Evolutionary conservation across 2,329 filamentous ascomycete genomes (phyloP), one percentile per base, ranked within the genome.

Genomic region (Cercospora brassicicola): DNA sequence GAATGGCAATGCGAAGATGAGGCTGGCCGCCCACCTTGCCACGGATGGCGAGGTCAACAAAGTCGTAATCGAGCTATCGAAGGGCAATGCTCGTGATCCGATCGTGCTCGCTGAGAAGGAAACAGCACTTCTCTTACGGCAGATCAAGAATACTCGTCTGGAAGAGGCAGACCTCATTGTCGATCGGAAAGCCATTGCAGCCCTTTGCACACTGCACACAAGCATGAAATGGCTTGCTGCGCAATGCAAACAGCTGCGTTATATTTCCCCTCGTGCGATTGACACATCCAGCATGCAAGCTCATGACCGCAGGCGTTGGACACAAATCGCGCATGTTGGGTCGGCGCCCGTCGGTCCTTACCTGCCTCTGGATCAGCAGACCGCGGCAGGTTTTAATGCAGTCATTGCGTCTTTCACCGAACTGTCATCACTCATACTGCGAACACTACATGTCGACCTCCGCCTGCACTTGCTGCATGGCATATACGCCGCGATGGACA

Each of bases 181-280:
- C 53, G 94, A 98, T 76, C 89, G 91, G 28, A 96, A 98, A 78
- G 91, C 90, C 3, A 90, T 98, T 30, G 88, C 90, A 53, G 91
- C 91, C 3, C 82, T 99, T 4, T 97, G 94, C 73, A 86, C 97
- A 45, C 84, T 99, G 39, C 96, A 97, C 79, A 97, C 94, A 60
- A 97, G 94, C 82, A 96, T 98, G 93, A 95, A 96, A 83, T 99
- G 95, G 95, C 87, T 99, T 39, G 89, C 91, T 20, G 90, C 90
- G 73, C 95, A 94, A 81, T 89, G 96, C 51, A 83, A 86, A n/a
- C 85, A 91, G 66, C 84, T 99, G 63, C 88, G 95, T 51, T 90
- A 94, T 76, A 93, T 97, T 75, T 94, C 92, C 20, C 84, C 86
- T 62, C 88, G 90, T 69, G 88, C 91, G 56, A 87, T 88, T 42